Conservation (phyloP, 1,284 basidiomycete genomes). For the Papiliotrema laurentii region DNA sequence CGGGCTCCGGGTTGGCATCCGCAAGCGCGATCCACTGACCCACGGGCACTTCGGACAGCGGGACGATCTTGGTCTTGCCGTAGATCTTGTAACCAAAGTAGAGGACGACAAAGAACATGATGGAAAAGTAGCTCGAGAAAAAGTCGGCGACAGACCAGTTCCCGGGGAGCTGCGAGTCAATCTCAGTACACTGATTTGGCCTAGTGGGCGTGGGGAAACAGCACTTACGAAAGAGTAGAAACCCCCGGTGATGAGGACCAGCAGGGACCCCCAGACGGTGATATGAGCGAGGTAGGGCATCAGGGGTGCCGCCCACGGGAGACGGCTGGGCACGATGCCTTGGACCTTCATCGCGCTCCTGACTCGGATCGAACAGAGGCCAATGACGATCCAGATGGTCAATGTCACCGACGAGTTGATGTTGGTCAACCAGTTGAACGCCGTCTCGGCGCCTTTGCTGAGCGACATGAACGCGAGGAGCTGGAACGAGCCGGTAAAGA, state of each 20-base stretch:
- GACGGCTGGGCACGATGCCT: neutral
- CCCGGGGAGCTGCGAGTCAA: slow-evolving; percentile 47
- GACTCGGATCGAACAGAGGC: slow-evolving; percentile 8
- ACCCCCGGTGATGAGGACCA: neutral
- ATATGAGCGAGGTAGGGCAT: neutral
- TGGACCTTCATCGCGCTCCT: neutral
- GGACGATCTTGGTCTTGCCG: neutral
- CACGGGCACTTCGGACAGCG: slow-evolving; percentile 36
- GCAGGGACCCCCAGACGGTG: neutral
- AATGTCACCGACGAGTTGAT: slow-evolving; percentile 43
- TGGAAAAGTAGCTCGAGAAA: slow-evolving; percentile 33
- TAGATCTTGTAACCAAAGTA: neutral
- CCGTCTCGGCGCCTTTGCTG: slow-evolving; percentile 56
- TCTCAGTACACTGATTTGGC: slow-evolving; percentile 26
- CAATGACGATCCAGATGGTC: slow-evolving; percentile 4
- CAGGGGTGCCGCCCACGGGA: neutral
- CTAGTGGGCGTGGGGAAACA: slow-evolving; percentile 29
- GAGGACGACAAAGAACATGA: slow-evolving; percentile 11
- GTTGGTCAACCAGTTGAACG: slow-evolving; percentile 70
- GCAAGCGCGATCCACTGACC: slow-evolving; percentile 14
- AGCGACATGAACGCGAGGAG: slow-evolving; percentile 55
- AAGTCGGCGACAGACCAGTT: slow-evolving; percentile 45
- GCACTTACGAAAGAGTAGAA: slow-evolving; percentile 9
- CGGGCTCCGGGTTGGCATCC: slow-evolving; percentile 16
- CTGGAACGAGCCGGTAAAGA: slow-evolving; percentile 63